Base-by-base conservation (phyloP, 2,329 filamentous ascomycete species). In the Aaosphaeria pasadenensis region DNA sequence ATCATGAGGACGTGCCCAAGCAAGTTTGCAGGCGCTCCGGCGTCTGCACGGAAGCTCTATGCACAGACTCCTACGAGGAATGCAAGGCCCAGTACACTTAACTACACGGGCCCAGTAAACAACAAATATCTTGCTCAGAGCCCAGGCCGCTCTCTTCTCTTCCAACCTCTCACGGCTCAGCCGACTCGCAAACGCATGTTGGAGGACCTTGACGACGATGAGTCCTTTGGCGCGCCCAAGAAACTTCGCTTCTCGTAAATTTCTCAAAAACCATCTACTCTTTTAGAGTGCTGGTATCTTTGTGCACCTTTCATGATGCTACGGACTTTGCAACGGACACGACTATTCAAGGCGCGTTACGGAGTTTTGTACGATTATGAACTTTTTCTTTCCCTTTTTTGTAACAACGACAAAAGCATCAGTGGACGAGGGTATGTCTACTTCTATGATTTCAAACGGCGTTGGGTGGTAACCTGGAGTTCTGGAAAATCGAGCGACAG, bases 61-160 rank as follows among this genome's bases (percentile, higher is more conserved):
- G 50, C 33, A 30, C 17, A 24, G 17, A 36, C 33, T n/a, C 9
- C 9, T 36, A n/a, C 33, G n/a, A 36, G 33, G 33, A 36, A n/a
- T 9, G 33, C 33, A 9, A 36, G 17, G 17, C 17, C 17, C 17
- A 24, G 17, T 24, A 36, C 33, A 4, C 4, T 36, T 36, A 36
- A 9, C 2, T 9, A n/a, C 9, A 36, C 1, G 78, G 77, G 48
- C 80, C 80, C 1, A 77, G 78, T 1, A 82, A 82, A 59, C 75
- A 77, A 13, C 57, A 58, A 56, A 41, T 11, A 9, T 11, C 30
- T 43, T 29, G 6, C 9, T 3, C 48, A 61, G 28, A 59, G 58
- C 7, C 59, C 64, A 4, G 33, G 61, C 43, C 56, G 60, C 41
- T 53, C 41, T 9, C 11, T 17, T 17, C 7, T 9, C 4, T 40